These are phyloP conservation scores for Aspergillus kassunensis DNA, from an alignment of 495 filamentous ascomycete species.

Conservation along the genomic window DNA sequence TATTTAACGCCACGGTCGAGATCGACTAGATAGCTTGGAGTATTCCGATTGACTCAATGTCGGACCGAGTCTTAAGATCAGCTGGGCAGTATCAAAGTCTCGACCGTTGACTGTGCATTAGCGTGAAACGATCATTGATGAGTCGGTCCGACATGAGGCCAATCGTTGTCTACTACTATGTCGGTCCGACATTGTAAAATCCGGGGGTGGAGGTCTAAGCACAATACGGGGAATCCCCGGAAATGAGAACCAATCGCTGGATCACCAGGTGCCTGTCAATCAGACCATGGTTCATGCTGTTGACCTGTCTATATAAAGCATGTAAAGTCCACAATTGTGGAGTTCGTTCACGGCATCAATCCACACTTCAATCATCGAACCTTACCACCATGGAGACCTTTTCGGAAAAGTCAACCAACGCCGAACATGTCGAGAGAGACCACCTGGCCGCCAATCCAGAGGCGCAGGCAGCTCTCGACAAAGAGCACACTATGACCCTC, in stretches of 20 bases:
- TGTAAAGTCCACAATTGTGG: neutral
- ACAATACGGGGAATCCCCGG: neutral
- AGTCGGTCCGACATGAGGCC: neutral
- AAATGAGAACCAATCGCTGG: neutral
- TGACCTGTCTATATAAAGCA: neutral
- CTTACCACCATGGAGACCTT: conserved; percentile 16
- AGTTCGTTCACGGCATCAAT: neutral
- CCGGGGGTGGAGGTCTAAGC: neutral
- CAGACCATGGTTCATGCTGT: too few relatives aligned
- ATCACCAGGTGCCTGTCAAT: neutral
- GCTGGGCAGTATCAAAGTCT: too few relatives aligned
- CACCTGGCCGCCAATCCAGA: neutral
- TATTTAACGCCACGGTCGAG: too few relatives aligned
- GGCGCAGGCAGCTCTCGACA: conserved; percentile 32
- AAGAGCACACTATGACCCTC: conserved; percentile 44
- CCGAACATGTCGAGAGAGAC: neutral
- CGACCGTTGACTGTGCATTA: too few relatives aligned
- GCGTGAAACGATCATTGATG: too few relatives aligned
- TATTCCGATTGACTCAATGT: too few relatives aligned
- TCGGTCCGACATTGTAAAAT: neutral
- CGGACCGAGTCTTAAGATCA: too few relatives aligned
- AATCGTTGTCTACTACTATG: neutral
- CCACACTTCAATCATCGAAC: neutral
- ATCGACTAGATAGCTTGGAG: too few relatives aligned
- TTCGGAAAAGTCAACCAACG: neutral